These are phyloP conservation scores for Leccinum subgranulosum DNA, from an alignment of 768 basidiomycete genomes.

Conservation along the genomic window DNA sequence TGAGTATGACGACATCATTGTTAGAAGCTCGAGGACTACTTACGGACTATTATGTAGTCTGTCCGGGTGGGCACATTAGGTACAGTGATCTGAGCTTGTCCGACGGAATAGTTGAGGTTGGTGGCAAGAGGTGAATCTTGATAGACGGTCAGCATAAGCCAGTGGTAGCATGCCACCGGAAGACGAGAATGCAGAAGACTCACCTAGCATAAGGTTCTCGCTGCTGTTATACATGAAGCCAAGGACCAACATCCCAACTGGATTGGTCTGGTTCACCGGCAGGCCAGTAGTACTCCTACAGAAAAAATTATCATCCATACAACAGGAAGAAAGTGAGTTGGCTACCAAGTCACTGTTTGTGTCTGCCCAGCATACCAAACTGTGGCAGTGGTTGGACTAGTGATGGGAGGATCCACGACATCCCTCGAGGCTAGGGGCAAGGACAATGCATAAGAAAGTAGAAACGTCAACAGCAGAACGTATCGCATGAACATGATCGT, in stretches of 20 bases:
- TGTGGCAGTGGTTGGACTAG: slow-evolving; percentile 38
- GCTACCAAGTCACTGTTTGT: slow-evolving; percentile 52
- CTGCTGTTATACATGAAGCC: slow-evolving; percentile 24
- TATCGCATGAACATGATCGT: slow-evolving; percentile 24
- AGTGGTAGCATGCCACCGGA: background rate
- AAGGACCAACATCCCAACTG: slow-evolving; percentile 30
- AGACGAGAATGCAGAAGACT: slow-evolving; percentile 5
- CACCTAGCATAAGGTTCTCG: slow-evolving; percentile 32
- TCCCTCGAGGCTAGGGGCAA: slow-evolving; percentile 38
- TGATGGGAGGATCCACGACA: slow-evolving; percentile 48
- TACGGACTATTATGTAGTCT: slow-evolving; percentile 37
- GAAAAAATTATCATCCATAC: slow-evolving; percentile 31
- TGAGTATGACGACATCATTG: background rate
- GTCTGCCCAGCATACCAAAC: slow-evolving; percentile 44
- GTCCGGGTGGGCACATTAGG: slow-evolving; percentile 31
- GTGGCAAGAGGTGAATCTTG: slow-evolving; percentile 36
- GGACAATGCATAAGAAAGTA: slow-evolving; percentile 24
- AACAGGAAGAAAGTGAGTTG: background rate
- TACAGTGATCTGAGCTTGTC: slow-evolving; percentile 33
- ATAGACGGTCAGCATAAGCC: slow-evolving; percentile 6
- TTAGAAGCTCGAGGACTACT: slow-evolving; percentile 11
- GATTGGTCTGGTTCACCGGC: slow-evolving; percentile 29
- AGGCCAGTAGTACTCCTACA: slow-evolving; percentile 19
- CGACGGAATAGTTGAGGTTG: slow-evolving; percentile 30
- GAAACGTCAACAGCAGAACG: slow-evolving; percentile 20